Evolutionary conservation across 495 filamentous ascomycete genomes (phyloP).

Genomic region (Monascus purpureus): DNA sequence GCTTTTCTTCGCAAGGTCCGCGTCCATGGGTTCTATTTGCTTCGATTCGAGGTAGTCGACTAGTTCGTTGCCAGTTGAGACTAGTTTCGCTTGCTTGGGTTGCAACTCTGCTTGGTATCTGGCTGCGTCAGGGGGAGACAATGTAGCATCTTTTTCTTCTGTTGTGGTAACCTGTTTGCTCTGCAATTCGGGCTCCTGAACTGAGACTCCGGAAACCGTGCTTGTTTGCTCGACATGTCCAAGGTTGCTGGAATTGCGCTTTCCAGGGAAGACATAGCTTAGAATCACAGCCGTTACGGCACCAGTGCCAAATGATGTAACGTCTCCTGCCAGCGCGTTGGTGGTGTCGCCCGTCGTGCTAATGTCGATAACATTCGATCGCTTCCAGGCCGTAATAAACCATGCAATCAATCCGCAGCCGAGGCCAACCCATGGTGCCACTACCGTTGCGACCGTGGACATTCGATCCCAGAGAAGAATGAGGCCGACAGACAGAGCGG

Average conservation of each 20-base stretch:
- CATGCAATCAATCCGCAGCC: slow-evolving; percentile 16
- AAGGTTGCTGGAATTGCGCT: slow-evolving; percentile 9
- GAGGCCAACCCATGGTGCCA: slow-evolving; percentile 19
- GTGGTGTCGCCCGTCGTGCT: slow-evolving; percentile 20
- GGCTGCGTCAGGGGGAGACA: too few relatives aligned
- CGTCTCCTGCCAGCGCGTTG: slow-evolving; percentile 26
- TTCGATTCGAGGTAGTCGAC: slow-evolving; percentile 23
- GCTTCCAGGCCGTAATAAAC: slow-evolving; percentile 20
- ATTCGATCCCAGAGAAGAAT: slow-evolving; percentile 25
- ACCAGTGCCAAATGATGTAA: slow-evolving; percentile 20
- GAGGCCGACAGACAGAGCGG: slow-evolving; percentile 22
- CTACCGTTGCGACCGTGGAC: slow-evolving; percentile 18
- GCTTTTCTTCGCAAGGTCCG: slow-evolving; percentile 14
- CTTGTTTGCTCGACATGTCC: slow-evolving; percentile 11
- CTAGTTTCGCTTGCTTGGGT: too few relatives aligned
- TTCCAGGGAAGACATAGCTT: slow-evolving; percentile 18
- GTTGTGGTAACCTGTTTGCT: too few relatives aligned
- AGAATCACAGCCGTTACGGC: slow-evolving; percentile 19
- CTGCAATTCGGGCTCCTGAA: background rate
- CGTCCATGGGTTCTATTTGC: slow-evolving; percentile 26
- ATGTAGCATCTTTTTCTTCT: too few relatives aligned
- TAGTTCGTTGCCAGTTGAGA: slow-evolving; percentile 19
- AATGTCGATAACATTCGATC: slow-evolving; percentile 16
- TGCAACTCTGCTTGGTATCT: too few relatives aligned
- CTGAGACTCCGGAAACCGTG: slow-evolving; percentile 18